Conservation (phyloP, 2,329 filamentous ascomycete species). For the Dactylellina parvicollis region DNA sequence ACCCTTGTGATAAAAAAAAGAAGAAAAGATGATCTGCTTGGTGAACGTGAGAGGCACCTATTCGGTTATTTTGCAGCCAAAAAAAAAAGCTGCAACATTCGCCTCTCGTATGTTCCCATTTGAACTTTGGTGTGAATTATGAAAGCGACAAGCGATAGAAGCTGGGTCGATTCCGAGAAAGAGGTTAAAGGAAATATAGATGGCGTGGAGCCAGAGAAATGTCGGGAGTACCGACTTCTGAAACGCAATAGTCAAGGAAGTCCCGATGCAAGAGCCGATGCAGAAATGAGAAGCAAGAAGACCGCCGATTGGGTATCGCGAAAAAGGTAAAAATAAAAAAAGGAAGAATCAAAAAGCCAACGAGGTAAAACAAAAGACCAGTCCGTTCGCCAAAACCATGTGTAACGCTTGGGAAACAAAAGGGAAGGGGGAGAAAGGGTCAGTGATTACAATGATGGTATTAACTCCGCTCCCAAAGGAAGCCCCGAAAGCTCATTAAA, state of each 20-base stretch:
- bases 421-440: conserved; percentile 5
- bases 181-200: conserved; percentile 8
- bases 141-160: neutral
- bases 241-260: neutral
- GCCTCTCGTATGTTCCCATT: conserved; percentile 42
- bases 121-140: conserved; percentile 4
- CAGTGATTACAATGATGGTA: neutral
- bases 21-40: neutral
- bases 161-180: neutral
- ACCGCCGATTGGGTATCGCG: conserved; percentile 41
- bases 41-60: conserved; percentile 52
- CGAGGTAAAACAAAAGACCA: conserved; percentile 6
- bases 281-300: conserved; percentile 9
- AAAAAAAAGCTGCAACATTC: neutral
- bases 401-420: conserved; percentile 11
- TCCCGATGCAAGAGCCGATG: conserved; percentile 4
- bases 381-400: conserved; percentile 41
- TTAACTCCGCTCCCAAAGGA: conserved; percentile 2
- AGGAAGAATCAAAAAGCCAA: neutral
- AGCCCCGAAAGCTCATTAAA: conserved; percentile 10
- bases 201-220: conserved; percentile 34
- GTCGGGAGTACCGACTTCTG: neutral
- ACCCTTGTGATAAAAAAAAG: neutral
- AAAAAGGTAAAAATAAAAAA: conserved; percentile 5
- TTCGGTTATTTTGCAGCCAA: too few relatives aligned